phyloP scores from a whole-genome alignment of 2,329 filamentous ascomycete genomes.

The Aspergillus chevalieri region DNA sequence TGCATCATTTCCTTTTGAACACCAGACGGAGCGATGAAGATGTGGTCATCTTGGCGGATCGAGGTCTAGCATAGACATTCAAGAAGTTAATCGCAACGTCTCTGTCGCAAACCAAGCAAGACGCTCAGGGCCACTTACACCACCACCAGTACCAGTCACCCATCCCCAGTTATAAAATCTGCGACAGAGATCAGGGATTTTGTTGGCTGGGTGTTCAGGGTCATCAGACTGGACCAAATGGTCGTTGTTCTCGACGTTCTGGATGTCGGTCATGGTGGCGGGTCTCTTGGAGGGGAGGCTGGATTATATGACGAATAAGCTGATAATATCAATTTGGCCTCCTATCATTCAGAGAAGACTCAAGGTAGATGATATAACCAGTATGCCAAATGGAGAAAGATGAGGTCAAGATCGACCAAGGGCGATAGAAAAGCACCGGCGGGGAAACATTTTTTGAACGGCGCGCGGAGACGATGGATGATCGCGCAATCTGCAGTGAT shows the following conservation, averaged over 20 bases:
- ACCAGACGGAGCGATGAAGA: constrained; percentile 91
- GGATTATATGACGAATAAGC: background rate
- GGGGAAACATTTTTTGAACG: background rate
- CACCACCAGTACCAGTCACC: constrained; percentile 52
- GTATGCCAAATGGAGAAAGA: background rate
- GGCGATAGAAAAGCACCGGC: background rate
- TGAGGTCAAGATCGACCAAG: constrained; percentile 1
- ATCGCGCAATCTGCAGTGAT: constrained; percentile 1
- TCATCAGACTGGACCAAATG: constrained; percentile 57
- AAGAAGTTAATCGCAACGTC: constrained; percentile 5
- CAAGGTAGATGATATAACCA: background rate
- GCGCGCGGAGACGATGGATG: background rate
- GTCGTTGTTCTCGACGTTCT: constrained; percentile 37
- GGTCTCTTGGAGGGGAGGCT: background rate
- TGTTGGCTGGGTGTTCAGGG: constrained; percentile 84
- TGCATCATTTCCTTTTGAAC: constrained; percentile 98
- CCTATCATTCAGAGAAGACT: no score
- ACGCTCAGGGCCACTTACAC: constrained; percentile 25
- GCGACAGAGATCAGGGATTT: constrained; percentile 86
- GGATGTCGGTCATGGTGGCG: constrained; percentile 19
- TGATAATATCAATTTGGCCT: no score
- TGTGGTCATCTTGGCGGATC: constrained; percentile 64
- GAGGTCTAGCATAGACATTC: constrained; percentile 27
- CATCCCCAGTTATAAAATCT: constrained; percentile 95
- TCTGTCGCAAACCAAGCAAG: constrained; percentile 5